Conservation (phyloP, 371 early-diverging fungal genomes). For the Mortierella sp. region DNA sequence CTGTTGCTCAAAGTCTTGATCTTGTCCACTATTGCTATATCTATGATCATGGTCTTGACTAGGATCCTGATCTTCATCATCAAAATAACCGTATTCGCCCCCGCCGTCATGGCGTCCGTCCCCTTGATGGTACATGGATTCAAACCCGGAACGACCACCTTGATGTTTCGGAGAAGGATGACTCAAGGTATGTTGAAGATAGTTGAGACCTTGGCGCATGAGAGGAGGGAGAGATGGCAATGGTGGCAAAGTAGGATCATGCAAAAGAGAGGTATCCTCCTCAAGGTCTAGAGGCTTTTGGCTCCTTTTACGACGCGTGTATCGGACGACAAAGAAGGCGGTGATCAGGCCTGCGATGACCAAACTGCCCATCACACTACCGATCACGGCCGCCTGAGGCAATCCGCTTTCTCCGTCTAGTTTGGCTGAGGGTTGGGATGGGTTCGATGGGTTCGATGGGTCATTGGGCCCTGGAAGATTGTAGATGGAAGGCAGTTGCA, state of each 20-base stretch:
- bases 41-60: constrained; percentile 7
- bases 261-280: constrained; percentile 38
- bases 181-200: constrained; percentile 12
- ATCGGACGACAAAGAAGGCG: constrained; percentile 20
- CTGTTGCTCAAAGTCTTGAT: background rate
- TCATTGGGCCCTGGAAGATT: too few species aligned
- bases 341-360: constrained; percentile 21
- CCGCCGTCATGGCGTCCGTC: constrained; percentile 14
- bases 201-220: background rate
- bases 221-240: constrained; percentile 9
- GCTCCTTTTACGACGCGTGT: background rate
- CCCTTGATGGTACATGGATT: constrained; percentile 26
- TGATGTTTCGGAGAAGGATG: background rate
- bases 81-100: constrained; percentile 5
- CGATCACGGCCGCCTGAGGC: constrained; percentile 18
- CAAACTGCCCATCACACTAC: constrained; percentile 10
- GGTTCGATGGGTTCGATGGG: too few species aligned
- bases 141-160: constrained; percentile 23
- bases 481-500: background rate
- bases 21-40: constrained; percentile 5
- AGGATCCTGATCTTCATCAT: constrained; percentile 13
- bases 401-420: constrained; percentile 9
- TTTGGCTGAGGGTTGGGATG: too few species aligned
- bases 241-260: constrained; percentile 27
- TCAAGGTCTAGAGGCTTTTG: constrained; percentile 25